Conservation (phyloP, 352 stramenopile genomes). For the Globisporangium apiculatum region DNA sequence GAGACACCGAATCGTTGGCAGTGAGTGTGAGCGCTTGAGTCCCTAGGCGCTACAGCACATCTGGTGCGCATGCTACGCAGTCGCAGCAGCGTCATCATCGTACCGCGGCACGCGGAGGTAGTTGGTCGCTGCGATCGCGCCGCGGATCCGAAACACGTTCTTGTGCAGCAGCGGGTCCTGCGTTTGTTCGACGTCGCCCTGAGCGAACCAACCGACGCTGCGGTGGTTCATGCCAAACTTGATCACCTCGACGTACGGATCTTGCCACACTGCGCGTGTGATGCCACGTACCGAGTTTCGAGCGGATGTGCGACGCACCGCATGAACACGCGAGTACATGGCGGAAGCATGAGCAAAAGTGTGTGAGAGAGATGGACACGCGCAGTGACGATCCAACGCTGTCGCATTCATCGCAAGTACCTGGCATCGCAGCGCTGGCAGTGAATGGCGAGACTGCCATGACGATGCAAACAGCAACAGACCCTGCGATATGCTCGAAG, state of each 20-base stretch:
- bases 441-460: slow-evolving; percentile 20
- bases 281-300: too few relatives aligned
- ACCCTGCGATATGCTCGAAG: too few relatives aligned
- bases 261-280: slow-evolving; percentile 58
- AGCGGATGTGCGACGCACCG: too few relatives aligned
- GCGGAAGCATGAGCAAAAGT: not conserved
- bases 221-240: slow-evolving; percentile 61
- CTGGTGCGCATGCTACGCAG: too few relatives aligned
- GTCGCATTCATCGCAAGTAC: slow-evolving; percentile 5
- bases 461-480: not conserved
- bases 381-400: too few relatives aligned
- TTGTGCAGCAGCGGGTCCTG: slow-evolving; percentile 67
- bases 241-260: slow-evolving; percentile 83
- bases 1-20: too few relatives aligned
- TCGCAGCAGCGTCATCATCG: not conserved
- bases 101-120: slow-evolving; percentile 64
- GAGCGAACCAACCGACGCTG: slow-evolving; percentile 40
- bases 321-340: not conserved
- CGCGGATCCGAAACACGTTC: slow-evolving; percentile 71
- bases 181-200: slow-evolving; percentile 63
- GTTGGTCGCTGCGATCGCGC: slow-evolving; percentile 64
- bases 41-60: too few relatives aligned
- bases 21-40: too few relatives aligned
- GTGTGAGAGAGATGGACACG: too few relatives aligned
- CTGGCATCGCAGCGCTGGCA: slow-evolving; percentile 18